phyloP scores from a whole-genome alignment of 2,329 filamentous ascomycete species.

The Sporothrix euskadiensis region DNA sequence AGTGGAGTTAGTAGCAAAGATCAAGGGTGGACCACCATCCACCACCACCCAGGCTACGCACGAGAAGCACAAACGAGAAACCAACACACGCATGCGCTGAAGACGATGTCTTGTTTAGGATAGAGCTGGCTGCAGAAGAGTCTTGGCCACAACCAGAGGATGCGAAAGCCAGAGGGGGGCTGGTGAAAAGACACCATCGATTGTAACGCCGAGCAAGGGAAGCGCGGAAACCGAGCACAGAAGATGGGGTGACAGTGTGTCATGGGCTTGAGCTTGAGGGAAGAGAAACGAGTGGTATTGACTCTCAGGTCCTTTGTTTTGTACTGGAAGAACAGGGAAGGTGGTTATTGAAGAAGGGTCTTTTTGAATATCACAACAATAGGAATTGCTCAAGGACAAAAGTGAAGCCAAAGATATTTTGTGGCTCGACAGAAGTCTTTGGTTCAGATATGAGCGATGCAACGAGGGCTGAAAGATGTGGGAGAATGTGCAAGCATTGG shows the following conservation, averaged over 20 bases:
- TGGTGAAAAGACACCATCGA: not conserved
- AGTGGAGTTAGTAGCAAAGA: not conserved
- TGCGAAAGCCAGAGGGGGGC: not conserved
- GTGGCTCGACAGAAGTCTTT: not conserved
- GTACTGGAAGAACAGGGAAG: not conserved
- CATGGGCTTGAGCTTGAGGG: not conserved
- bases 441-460: not conserved
- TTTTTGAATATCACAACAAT: not conserved
- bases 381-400: not conserved
- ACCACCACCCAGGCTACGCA: not conserved
- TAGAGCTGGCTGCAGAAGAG: not conserved
- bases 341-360: not conserved
- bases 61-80: not conserved
- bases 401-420: not conserved
- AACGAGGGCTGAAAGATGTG: not conserved
- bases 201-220: not conserved
- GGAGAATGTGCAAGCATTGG: not conserved
- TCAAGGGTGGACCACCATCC: not conserved
- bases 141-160: not conserved
- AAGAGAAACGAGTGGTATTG: not conserved
- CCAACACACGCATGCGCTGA: not conserved
- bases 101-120: constrained; percentile 1
- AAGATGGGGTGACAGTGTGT: not conserved
- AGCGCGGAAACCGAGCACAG: not conserved
- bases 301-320: not conserved